Conservation (phyloP, 371 early-diverging fungal genomes). For the Apophysomyces variabilis region DNA sequence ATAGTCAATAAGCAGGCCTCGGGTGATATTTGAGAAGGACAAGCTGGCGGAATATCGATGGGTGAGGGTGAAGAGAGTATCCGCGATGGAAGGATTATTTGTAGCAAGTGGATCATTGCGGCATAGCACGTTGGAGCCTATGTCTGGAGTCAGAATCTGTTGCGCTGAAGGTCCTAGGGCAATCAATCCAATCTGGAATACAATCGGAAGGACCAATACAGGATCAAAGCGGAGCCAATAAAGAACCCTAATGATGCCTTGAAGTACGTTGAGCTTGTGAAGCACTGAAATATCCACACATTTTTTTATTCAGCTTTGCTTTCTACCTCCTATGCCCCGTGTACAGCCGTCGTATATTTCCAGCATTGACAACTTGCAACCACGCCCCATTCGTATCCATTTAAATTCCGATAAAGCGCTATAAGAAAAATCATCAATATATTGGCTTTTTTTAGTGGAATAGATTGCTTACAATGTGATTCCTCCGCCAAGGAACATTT, state of each 20-base stretch:
- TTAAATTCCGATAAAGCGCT: conserved; percentile 39
- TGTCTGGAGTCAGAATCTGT: conserved; percentile 13
- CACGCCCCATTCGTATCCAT: conserved; percentile 26
- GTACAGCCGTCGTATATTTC: conserved; percentile 38
- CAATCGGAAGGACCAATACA: conserved; percentile 23
- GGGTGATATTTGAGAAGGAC: not conserved
- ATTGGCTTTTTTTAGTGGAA: not conserved
- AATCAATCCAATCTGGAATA: conserved; percentile 34
- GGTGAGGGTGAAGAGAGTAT: not conserved
- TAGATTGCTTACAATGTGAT: conserved; percentile 30
- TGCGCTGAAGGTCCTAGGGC: conserved; percentile 28
- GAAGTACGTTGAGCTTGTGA: not conserved
- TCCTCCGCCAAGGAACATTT: conserved; percentile 31
- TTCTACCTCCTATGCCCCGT: conserved; percentile 33
- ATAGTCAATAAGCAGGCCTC: not conserved
- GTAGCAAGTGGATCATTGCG: not conserved
- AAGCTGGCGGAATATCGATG: not conserved
- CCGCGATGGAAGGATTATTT: not conserved
- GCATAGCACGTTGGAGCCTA: not conserved
- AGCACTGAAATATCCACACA: not conserved
- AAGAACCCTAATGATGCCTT: conserved; percentile 24
- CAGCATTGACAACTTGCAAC: conserved; percentile 21
- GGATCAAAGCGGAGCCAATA: conserved; percentile 22
- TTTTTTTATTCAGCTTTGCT: not conserved
- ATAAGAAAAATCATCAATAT: not conserved